Evolutionary conservation across 2,329 filamentous ascomycete species (phyloP).

Genomic region (Fusarium euwallaceae): DNA sequence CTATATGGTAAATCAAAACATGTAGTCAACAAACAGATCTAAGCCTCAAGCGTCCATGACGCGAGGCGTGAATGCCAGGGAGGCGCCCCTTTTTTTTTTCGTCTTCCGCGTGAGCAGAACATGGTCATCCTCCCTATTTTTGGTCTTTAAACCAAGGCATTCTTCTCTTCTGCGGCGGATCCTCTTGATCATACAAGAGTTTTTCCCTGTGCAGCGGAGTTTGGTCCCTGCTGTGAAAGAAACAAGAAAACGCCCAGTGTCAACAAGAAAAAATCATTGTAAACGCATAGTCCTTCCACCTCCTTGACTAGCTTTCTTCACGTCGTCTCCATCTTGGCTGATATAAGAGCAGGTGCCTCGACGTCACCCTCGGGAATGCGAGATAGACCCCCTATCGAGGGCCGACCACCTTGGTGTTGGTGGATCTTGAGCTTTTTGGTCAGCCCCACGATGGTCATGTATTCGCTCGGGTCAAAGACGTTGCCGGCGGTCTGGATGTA

Average conservation of each 20-base stretch:
- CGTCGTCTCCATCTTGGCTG: slow-evolving; percentile 48
- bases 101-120: slow-evolving; percentile 29
- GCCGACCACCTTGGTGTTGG: slow-evolving; percentile 56
- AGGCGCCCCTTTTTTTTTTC: slow-evolving; percentile 3
- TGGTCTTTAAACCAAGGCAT: slow-evolving; percentile 15
- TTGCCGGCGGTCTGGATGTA: slow-evolving; percentile 83
- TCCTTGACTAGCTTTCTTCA: slow-evolving; percentile 27
- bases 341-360: slow-evolving; percentile 56
- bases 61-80: slow-evolving; percentile 1
- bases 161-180: neutral
- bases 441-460: slow-evolving; percentile 80
- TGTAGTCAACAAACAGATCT: slow-evolving; percentile 10
- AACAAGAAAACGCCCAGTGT: slow-evolving; percentile 29
- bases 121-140: neutral
- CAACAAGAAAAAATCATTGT: slow-evolving; percentile 19
- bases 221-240: slow-evolving; percentile 10
- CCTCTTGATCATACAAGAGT: neutral
- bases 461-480: slow-evolving; percentile 79
- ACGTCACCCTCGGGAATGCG: slow-evolving; percentile 70
- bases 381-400: slow-evolving; percentile 63
- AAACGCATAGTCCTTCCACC: slow-evolving; percentile 4
- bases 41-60: slow-evolving; percentile 9
- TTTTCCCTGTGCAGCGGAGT: neutral
- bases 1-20: slow-evolving; percentile 2
- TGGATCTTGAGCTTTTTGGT: slow-evolving; percentile 87